Evolutionary conservation across 768 basidiomycete genomes (phyloP).

Genomic region (Lepiota subincarnata): DNA sequence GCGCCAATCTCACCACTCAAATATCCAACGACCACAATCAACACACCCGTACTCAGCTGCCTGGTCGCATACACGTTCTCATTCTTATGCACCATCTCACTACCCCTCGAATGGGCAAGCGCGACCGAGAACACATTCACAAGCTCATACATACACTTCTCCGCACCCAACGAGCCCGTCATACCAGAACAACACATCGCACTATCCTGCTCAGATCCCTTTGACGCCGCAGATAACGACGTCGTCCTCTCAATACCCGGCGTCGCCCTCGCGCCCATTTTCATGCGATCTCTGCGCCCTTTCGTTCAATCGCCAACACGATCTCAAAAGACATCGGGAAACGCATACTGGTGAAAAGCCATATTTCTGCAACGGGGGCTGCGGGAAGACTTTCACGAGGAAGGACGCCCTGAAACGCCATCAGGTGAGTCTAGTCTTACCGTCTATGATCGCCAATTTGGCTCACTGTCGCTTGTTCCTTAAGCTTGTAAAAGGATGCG

Average conservation of each 20-base stretch:
- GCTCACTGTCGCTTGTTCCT: conserved; percentile 12
- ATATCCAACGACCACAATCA: conserved; percentile 28
- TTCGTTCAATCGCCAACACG: conserved; percentile 84
- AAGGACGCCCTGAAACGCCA: conserved; percentile 86
- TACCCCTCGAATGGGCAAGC: conserved; percentile 24
- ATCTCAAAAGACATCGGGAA: conserved; percentile 79
- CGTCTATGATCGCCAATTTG: conserved; percentile 9
- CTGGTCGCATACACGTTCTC: conserved; percentile 34
- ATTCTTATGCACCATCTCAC: conserved; percentile 31
- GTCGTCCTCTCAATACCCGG: conserved; percentile 44
- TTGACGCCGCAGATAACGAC: conserved; percentile 26
- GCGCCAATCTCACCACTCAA: conserved; percentile 16
- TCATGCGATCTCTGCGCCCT: conserved; percentile 70
- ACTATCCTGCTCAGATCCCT: conserved; percentile 32
- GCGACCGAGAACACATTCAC: conserved; percentile 42
- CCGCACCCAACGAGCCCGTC: conserved; percentile 14
- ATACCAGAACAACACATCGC: conserved; percentile 18
- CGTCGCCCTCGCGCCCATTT: conserved; percentile 59
- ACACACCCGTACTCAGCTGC: conserved; percentile 26
- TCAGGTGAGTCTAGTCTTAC: conserved; percentile 48
- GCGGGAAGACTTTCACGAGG: conserved; percentile 83
- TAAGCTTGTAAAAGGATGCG: conserved; percentile 76
- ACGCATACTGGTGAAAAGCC: conserved; percentile 86
- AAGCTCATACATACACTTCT: conserved; percentile 21
- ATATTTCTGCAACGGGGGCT: conserved; percentile 77